Base-by-base conservation (phyloP, 768 basidiomycete genomes). In the Russula griseocarnosa region DNA sequence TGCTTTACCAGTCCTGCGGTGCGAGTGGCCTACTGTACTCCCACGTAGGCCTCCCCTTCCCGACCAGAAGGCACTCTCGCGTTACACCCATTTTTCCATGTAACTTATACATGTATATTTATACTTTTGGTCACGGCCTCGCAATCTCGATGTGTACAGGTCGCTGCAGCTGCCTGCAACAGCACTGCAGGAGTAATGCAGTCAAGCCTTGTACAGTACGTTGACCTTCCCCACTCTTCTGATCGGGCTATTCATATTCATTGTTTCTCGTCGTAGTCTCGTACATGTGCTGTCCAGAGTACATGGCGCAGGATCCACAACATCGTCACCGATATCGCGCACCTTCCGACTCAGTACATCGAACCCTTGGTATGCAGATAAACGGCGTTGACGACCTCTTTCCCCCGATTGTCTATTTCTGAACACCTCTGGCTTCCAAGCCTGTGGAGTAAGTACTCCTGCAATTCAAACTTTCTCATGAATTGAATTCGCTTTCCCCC, bases 301-400 rank as follows among this genome's bases (percentile, higher is more conserved):
- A 59, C 63, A 11, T 59, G 63, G 38, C 44, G 22, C 53, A 58
- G 30, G 50, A 20, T 49, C 28, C 50, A 47, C 34, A 10, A 9
- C 28, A 40, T 63, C 22, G 46, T 63, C 30, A 28, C 46, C 36
- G 44, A 47, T 3, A 59, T n/a, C n/a, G 51, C 52, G 18, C 46
- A 55, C 42, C 62, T 63, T n/a, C n/a, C n/a, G n/a, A n/a, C n/a
- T 16, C 62, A 63, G 44, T 63, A 63, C 30, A 36, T n/a, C n/a
- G n/a, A n/a, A n/a, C n/a, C n/a, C n/a, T n/a, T n/a, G n/a, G n/a
- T n/a, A n/a, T 59, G n/a, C 57, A 63, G 6, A 47, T 63, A n/a
- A 59, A 58, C 5, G 58, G 58, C 36, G 58, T 30, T 30, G 28
- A 30, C 28, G 5, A 5, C 28, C 28, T 5, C 28, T 30, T 30